These are phyloP conservation scores for Trichosporon asahii DNA, from an alignment of 1,284 basidiomycete species.

Conservation along the genomic window DNA sequence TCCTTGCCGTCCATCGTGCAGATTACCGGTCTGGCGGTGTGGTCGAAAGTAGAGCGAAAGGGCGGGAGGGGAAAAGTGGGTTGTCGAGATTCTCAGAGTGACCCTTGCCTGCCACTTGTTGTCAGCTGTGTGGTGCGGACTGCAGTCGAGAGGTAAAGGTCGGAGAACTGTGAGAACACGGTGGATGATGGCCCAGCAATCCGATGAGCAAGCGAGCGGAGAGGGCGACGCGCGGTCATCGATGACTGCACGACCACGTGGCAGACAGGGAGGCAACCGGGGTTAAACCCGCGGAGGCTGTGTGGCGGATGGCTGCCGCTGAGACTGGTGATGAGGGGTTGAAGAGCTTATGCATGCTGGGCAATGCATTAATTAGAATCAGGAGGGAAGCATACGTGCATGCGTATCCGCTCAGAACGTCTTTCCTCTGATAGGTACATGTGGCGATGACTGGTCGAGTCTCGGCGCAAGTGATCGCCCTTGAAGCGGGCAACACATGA, in stretches of 20 bases:
- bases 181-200: constrained; percentile 1
- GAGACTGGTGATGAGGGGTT: neutral
- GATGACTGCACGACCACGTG: constrained; percentile 10
- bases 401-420: too few relatives aligned
- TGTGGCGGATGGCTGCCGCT: neutral
- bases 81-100: neutral
- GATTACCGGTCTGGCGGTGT: neutral
- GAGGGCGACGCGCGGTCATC: constrained; percentile 5
- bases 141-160: neutral
- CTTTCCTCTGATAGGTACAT: too few relatives aligned
- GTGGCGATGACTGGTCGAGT: too few relatives aligned
- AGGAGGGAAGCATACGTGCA: too few relatives aligned
- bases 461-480: too few relatives aligned
- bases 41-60: too few relatives aligned
- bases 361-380: neutral
- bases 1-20: constrained; percentile 32
- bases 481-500: too few relatives aligned
- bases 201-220: constrained; percentile 1
- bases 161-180: constrained; percentile 7
- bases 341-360: neutral
- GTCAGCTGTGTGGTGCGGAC: neutral
- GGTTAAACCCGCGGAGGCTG: neutral
- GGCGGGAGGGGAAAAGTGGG: neutral
- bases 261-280: neutral
- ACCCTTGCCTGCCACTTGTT: constrained; percentile 2